Conservation (phyloP, 2,329 filamentous ascomycete genomes). For the Incumbomyces delicatus region DNA sequence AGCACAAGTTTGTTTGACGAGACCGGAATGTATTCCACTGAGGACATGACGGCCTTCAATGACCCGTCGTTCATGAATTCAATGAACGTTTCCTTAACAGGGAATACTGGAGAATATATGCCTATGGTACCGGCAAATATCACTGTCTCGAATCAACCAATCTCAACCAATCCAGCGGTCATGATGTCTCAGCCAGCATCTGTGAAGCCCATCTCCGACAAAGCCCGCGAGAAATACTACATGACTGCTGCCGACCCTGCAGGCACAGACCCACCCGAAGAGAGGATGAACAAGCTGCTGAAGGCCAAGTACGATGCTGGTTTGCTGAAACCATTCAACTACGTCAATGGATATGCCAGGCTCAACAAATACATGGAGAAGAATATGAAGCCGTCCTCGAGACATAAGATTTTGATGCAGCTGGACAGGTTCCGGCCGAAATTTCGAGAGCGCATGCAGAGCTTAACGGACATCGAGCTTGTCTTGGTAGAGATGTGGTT, state of each 20-base stretch:
- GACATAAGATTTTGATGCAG: conserved; percentile 84
- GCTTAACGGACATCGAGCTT: conserved; percentile 84
- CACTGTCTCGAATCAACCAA: conserved; percentile 27
- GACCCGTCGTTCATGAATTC: conserved; percentile 46
- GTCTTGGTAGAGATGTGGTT: conserved; percentile 99
- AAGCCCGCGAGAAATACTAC: conserved; percentile 73
- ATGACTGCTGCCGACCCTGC: conserved; percentile 92
- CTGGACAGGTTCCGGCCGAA: conserved; percentile 89
- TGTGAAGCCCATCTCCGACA: conserved; percentile 52
- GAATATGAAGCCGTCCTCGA: conserved; percentile 70
- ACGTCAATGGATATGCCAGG: conserved; percentile 88
- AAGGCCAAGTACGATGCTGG: conserved; percentile 95
- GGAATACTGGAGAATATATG: conserved; percentile 24
- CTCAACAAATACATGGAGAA: conserved; percentile 86
- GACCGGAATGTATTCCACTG: conserved; percentile 51
- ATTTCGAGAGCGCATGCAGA: conserved; percentile 90
- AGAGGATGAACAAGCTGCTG: conserved; percentile 88
- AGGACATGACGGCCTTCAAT: conserved; percentile 55
- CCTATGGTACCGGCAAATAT: conserved; percentile 29
- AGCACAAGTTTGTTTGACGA: conserved; percentile 87
- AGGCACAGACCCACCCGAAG: conserved; percentile 75
- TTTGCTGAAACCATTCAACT: conserved; percentile 92
- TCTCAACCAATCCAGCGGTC: conserved; percentile 33
- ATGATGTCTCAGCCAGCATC: conserved; percentile 53
- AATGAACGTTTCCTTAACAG: conserved; percentile 27